Evolutionary conservation across 176 grass and related monocot genomes (phyloP), one percentile per base, ranked within the genome.

Genomic region (Raddia guianensis): DNA sequence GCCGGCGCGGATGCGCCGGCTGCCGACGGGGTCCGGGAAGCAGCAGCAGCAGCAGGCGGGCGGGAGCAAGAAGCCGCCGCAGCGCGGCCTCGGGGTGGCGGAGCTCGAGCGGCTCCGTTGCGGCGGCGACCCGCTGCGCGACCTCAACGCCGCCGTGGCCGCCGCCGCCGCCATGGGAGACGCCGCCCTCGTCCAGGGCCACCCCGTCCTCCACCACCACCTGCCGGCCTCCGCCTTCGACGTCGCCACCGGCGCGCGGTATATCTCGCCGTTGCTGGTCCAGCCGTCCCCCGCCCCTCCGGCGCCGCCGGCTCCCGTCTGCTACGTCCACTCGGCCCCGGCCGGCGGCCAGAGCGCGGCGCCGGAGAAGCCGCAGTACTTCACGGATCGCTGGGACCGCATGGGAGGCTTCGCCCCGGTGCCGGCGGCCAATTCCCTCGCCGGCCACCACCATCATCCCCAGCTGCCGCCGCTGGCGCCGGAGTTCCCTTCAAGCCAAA

Each of bases 401-500:
- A 56, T 82, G 59, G 72, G 66, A 2, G 61, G 72, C 1, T 72
- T 80, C 72, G 1, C n/a, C 19, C 9, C 37, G 35, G n/a, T 52
- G 3, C 9, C 37, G 35, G n/a, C 61, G 3, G 51, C 21, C 3
- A 66, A 66, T 55, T 57, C 49, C 16, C 52, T 15, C 65, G 33
- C 45, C 45, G 65, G 11, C 14, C 21, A 18, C 27, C 63, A 16
- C 14, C 21, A 18, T 18, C 63, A 16, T 7, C 14, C 73, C 2
- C 87, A 73, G 51, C 73, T 73, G 63, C 82, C 35, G 52, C 7
- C 12, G 20, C n/a, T 63, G 59, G 71, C 60, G 52, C 77, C 73
- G 82, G 89, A 94, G 89, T 78, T 63, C 89, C 89, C 89, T 94
- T 91, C 92, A 88, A 82, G 73, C 85, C 89, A 91, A 85, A 88